Base-by-base conservation (phyloP, 2,329 filamentous ascomycete genomes). In the Rasamsonia emersonii region DNA sequence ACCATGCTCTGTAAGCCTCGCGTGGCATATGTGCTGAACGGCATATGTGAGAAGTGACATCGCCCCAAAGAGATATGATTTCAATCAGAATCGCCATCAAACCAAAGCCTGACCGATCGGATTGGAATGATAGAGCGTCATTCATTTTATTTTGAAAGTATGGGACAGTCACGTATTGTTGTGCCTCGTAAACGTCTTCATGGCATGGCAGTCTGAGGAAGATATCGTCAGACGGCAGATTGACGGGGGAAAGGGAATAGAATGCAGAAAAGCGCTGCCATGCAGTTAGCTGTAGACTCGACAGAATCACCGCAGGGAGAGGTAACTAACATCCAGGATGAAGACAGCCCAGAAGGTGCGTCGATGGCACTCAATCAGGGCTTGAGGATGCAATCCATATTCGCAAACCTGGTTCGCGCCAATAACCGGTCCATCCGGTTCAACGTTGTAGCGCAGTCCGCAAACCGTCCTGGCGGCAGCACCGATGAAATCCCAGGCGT, bases 261-360 rank as follows among this genome's bases (percentile, higher is more conserved):
- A 76, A 68, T 9, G 71, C 71, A 28, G 73, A 76, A 38, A 79
- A 72, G 28, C 78, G 71, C 60, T 70, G 47, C 45, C 41, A 24
- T 10, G 14, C 16, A n/a, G 39, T 45, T 19, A 50, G 38, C 28
- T 10, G 9, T 18, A 2, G 21, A n/a, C 24, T 21, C 38, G 39
- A 41, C 41, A 7, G 40, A 44, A 44, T 48, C 42, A 45, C 24
- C 21, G 10, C 16, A 28, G 11, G 10, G 14, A 30, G 5, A 26
- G 17, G 16, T 31, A 42, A 59, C 67, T 62, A 55, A 71, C 68
- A 56, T 86, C 82, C 53, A 82, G 69, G 44, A 84, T 60, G 43
- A 79, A 82, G 31, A 75, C 70, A 17, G 76, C 73, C 80, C 80
- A 86, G 47, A 84, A 79, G 0, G 79, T 84, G 35, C 82, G 68